phyloP scores from a whole-genome alignment of 2,329 filamentous ascomycete genomes.

The Colletotrichum sp. region DNA sequence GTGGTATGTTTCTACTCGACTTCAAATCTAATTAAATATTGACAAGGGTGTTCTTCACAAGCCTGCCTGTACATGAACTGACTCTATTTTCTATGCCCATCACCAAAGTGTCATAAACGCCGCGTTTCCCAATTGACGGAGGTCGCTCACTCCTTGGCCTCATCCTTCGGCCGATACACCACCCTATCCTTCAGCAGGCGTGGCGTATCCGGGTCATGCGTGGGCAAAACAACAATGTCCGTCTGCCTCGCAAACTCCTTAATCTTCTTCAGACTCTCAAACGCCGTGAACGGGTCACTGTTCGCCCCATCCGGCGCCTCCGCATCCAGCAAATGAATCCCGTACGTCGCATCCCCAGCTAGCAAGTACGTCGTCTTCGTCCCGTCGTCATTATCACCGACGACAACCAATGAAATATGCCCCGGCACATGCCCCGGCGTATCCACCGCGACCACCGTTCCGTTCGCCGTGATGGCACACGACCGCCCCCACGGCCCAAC shows the following conservation, averaged over 20 bases:
- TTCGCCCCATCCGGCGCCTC: slow-evolving; percentile 37
- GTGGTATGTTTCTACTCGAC: background rate
- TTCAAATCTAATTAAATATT: background rate
- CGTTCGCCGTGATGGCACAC: slow-evolving; percentile 32
- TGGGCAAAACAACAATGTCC: slow-evolving; percentile 29
- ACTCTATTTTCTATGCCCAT: background rate
- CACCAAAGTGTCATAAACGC: background rate
- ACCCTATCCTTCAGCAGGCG: background rate
- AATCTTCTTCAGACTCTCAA: slow-evolving; percentile 32
- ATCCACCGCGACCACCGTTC: slow-evolving; percentile 31
- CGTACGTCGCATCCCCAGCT: slow-evolving; percentile 35
- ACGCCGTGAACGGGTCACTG: slow-evolving; percentile 29
- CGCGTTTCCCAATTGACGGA: background rate
- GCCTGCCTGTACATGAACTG: background rate
- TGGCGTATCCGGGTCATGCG: slow-evolving; percentile 25
- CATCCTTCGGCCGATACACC: slow-evolving; percentile 5
- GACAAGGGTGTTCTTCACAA: background rate
- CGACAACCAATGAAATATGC: slow-evolving; percentile 31
- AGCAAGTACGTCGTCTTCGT: slow-evolving; percentile 29
- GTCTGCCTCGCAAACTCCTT: slow-evolving; percentile 31
- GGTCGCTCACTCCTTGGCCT: background rate
- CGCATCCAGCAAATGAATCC: slow-evolving; percentile 30
- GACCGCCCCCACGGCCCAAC: slow-evolving; percentile 33
- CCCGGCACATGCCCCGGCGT: slow-evolving; percentile 39
- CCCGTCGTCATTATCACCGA: slow-evolving; percentile 7